phyloP scores from a whole-genome alignment of 1,284 basidiomycete genomes.

The Naganishia cerealis region DNA sequence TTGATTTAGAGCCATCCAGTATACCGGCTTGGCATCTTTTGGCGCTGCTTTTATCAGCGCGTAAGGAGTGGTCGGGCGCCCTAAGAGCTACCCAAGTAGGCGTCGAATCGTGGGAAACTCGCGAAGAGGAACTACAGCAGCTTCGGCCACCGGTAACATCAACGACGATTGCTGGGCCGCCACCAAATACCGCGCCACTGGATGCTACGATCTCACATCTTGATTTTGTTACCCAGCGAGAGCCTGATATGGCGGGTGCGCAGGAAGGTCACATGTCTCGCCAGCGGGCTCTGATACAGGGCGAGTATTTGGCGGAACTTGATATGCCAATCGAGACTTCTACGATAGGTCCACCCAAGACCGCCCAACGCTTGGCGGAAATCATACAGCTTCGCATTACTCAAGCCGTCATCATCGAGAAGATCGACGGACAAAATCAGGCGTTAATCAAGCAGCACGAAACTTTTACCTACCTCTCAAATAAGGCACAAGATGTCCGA shows the following conservation, averaged over 20 bases:
- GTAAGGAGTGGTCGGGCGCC: conserved; percentile 79
- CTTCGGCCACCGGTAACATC: not conserved
- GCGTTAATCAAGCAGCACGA: conserved; percentile 81
- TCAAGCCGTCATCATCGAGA: conserved; percentile 77
- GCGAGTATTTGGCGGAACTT: conserved; percentile 10
- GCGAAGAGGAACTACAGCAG: conserved; percentile 43
- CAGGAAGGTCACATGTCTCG: not conserved
- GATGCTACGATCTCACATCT: conserved; percentile 21
- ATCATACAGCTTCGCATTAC: conserved; percentile 85
- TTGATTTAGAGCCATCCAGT: conserved; percentile 72
- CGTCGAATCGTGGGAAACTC: conserved; percentile 59
- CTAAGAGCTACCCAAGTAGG: conserved; percentile 73
- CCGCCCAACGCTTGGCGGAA: conserved; percentile 64
- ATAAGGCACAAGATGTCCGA: conserved; percentile 37
- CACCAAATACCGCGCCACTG: conserved; percentile 3
- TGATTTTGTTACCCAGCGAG: conserved; percentile 15
- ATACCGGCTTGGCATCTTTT: conserved; percentile 89
- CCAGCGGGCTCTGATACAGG: not conserved
- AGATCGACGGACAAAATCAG: conserved; percentile 79
- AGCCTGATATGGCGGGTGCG: not conserved
- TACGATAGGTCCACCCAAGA: conserved; percentile 12
- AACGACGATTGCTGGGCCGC: conserved; percentile 11
- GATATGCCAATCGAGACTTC: conserved; percentile 16
- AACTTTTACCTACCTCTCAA: conserved; percentile 74
- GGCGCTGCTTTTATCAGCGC: conserved; percentile 74